These are phyloP conservation scores for Wallemia ichthyophaga DNA, from an alignment of 1,284 basidiomycete species.

Conservation along the genomic window DNA sequence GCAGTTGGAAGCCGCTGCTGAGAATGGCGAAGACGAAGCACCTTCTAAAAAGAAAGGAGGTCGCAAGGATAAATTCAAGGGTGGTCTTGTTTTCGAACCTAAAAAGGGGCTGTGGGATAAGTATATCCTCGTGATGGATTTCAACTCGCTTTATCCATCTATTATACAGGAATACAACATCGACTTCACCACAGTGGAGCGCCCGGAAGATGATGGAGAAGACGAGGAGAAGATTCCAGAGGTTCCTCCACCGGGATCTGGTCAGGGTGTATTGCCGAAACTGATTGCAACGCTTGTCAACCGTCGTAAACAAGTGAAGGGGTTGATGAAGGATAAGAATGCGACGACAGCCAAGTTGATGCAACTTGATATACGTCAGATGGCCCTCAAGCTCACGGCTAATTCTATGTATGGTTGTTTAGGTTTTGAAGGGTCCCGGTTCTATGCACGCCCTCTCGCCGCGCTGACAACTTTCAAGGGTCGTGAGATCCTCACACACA, in stretches of 20 bases:
- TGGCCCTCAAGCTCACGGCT: slow-evolving; percentile 87
- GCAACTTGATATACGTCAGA: slow-evolving; percentile 93
- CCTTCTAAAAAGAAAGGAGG: slow-evolving; percentile 22
- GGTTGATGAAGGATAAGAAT: slow-evolving; percentile 70
- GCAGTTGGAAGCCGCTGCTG: slow-evolving; percentile 28
- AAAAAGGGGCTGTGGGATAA: slow-evolving; percentile 91
- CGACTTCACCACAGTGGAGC: slow-evolving; percentile 86
- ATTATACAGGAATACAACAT: slow-evolving; percentile 99
- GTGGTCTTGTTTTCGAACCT: slow-evolving; percentile 90
- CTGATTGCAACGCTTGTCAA: slow-evolving; percentile 84
- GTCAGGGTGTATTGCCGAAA: slow-evolving; percentile 69
- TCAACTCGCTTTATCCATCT: slow-evolving; percentile 95
- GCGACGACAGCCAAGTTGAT: slow-evolving; percentile 43
- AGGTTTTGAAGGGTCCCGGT: slow-evolving; percentile 85
- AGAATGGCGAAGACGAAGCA: slow-evolving; percentile 27
- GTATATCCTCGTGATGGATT: slow-evolving; percentile 96
- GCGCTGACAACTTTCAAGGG: slow-evolving; percentile 94
- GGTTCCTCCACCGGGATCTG: slow-evolving; percentile 37
- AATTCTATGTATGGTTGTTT: slow-evolving; percentile 99
- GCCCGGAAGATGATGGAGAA: slow-evolving; percentile 23
- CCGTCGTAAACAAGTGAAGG: slow-evolving; percentile 69
- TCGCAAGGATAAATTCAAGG: slow-evolving; percentile 89
- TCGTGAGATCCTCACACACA: slow-evolving; percentile 82
- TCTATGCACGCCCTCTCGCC: slow-evolving; percentile 87
- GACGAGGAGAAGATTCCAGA: slow-evolving; percentile 68